Conservation (phyloP, 202 grass and related monocot genomes). For the Sporobolus alterniflorus region DNA sequence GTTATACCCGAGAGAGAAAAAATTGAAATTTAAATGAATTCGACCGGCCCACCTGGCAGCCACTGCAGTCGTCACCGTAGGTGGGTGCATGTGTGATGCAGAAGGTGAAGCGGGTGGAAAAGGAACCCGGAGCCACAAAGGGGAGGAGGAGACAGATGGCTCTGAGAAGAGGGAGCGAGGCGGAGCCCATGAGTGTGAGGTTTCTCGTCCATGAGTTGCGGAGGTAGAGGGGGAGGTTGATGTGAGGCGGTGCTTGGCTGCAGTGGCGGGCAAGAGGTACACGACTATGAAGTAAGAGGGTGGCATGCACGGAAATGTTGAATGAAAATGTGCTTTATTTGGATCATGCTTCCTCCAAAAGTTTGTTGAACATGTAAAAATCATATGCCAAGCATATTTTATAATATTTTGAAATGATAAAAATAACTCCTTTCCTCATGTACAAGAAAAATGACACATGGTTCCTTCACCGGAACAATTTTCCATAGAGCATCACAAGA, state of each 20-base stretch:
- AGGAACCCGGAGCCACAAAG: constrained; percentile 41
- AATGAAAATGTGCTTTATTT: too few relatives aligned
- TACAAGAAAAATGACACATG: too few relatives aligned
- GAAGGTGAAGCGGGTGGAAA: constrained; percentile 81
- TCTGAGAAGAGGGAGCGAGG: constrained; percentile 64
- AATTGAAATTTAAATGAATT: too few relatives aligned
- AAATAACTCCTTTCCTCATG: too few relatives aligned
- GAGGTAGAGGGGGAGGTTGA: constrained; percentile 28
- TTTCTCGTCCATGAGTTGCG: constrained; percentile 74
- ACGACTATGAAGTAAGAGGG: constrained; percentile 24
- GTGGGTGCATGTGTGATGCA: constrained; percentile 53
- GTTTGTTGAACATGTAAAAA: too few relatives aligned
- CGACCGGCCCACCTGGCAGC: too few relatives aligned
- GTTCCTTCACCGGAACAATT: too few relatives aligned
- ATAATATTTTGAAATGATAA: too few relatives aligned
- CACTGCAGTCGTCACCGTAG: constrained; percentile 75
- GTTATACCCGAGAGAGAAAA: too few relatives aligned
- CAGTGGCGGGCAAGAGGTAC: constrained; percentile 1
- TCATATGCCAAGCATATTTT: too few relatives aligned
- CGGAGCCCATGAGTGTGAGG: constrained; percentile 76
- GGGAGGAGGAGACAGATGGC: constrained; percentile 59
- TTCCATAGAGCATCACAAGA: too few relatives aligned
- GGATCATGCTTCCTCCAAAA: too few relatives aligned
- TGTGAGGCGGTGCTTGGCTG: neutral
- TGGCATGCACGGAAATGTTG: neutral